Base-by-base conservation (phyloP, 1,284 basidiomycete genomes). In the Pseudozyma hubeiensis region DNA sequence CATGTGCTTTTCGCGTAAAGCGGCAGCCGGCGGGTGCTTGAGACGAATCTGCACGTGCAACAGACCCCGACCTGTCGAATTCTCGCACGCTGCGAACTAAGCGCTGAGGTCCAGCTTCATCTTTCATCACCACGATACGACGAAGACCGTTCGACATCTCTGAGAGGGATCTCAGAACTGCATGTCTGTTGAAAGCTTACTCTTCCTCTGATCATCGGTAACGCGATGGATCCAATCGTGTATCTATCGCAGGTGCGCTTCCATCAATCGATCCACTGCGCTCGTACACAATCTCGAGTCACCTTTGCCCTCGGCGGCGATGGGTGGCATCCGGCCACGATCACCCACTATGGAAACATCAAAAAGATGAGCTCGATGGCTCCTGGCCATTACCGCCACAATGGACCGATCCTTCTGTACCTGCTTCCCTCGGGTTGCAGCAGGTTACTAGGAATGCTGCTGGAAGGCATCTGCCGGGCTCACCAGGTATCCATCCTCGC, bases 201-300 rank as follows among this genome's bases (percentile, higher is more conserved):
- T 4, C 24, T 24, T 4, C 24, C 24, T 24, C 24, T 24, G 24
- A 24, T 24, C 1, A 24, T 24, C 24, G 24, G 24, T 24, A 24
- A 24, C 4, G 24, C 24, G 24, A 62, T 54, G 53, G 52, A 62
- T n/a, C 59, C 59, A 13, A 29, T 29, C 31, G n/a, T n/a, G 1
- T 62, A 62, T n/a, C 47, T 62, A 10, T 62, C 59, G 40, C 59
- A 62, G 19, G 59, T 62, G 33, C 59, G 59, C 9, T 62, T 62
- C 16, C 59, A 62, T 31, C 59, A 62, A 16, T 50, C 52, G 3
- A 43, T 62, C 4, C 10, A 33, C 7, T 62, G 59, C 29, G 3
- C 16, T n/a, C 59, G 59, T 7, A 62, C 59, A 1, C 37, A 62
- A 8, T 54, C 52, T 54, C 59, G 52, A 14, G 59, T 62, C 30